Evolutionary conservation across 148 eudicot species (phyloP), one percentile per base, ranked within the genome.

Genomic region (Arctostaphylos glauca): DNA sequence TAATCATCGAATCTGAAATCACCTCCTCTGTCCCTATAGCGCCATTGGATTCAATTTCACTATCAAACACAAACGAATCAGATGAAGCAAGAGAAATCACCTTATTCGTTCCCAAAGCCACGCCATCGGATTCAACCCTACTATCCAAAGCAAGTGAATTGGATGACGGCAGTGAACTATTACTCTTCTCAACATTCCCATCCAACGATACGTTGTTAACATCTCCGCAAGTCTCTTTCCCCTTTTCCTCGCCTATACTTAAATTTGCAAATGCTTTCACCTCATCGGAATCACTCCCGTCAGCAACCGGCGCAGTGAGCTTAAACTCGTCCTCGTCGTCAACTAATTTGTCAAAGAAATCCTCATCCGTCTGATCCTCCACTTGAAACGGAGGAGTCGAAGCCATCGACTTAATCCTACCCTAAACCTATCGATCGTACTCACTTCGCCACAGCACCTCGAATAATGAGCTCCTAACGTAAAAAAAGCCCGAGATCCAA

Each of bases 341-440:
- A 25, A 95, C 97, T 86, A 95, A 88, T 80, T 93, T 92, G 81
- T 95, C 98, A 78, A 95, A 95, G 81, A 93, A 93, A 84, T 91
- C 98, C 86, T 91, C 96, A 82, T 92, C 94, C 25, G 95, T 88
- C 75, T 86, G 92, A 89, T 93, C 98, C 91, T 91, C 98, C 97
- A 92, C 86, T 84, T 83, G 88, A 78, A 93, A 92, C 83, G 92
- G 91, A 92, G 95, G 92, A 89, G 60, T 82, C 70, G 95, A 88
- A 83, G 94, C 97, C 98, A 94, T 93, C 76, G 55, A 81, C 78
- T 78, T 64, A 23, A 64, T 64, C 70, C 15, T 82, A 84, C 73
- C 89, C 90, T 81, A 81, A 87, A 75, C 59, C 64, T 62, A 56
- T 75, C 49, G 41, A 76, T 23, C 48, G 3, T 25, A 66, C 78